Percentiles rank a stretch among this genome's conserved stretches.
Evolutionary conservation across 495 filamentous ascomycete species (phyloP).

Genomic region (Penicillium diatomitis): DNA sequence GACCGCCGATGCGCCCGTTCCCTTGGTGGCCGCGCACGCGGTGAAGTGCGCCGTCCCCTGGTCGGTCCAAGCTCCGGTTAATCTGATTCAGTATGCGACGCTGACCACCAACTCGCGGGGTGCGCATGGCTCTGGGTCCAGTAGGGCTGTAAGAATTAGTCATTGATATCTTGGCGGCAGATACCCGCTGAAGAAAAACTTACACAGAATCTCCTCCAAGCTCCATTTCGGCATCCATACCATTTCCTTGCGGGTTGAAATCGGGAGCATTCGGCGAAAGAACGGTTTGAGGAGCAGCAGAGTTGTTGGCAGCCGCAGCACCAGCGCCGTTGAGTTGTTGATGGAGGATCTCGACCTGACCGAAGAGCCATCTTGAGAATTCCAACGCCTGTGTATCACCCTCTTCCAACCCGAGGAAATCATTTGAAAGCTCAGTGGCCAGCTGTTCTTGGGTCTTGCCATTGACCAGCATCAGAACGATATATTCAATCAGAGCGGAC

Average conservation of each 20-base stretch:
- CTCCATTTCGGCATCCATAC: conserved; percentile 63
- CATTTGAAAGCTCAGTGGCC: conserved; percentile 77
- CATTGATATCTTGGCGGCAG: too few relatives aligned
- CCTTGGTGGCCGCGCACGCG: conserved; percentile 66
- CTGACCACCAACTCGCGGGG: conserved; percentile 46
- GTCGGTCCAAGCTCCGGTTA: conserved; percentile 76
- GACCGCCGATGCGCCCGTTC: conserved; percentile 66
- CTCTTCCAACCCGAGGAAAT: conserved; percentile 72
- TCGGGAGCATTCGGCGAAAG: conserved; percentile 26
- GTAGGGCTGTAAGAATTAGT: conserved; percentile 56
- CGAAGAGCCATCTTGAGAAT: conserved; percentile 87
- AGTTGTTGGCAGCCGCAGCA: conserved; percentile 11
- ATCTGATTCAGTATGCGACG: conserved; percentile 83
- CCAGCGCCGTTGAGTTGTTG: conserved; percentile 46
- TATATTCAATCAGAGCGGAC: conserved; percentile 84
- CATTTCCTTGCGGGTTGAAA: conserved; percentile 17
- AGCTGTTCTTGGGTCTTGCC: conserved; percentile 86
- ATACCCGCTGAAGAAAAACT: conserved; percentile 22
- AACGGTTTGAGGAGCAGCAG: conserved; percentile 19
- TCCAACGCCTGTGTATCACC: conserved; percentile 75
- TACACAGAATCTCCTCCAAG: conserved; percentile 62
- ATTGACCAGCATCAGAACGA: conserved; percentile 92
- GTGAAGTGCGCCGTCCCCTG: conserved; percentile 64
- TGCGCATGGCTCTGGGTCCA: conserved; percentile 92
- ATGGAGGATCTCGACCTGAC: conserved; percentile 63